Evolutionary conservation across 192 early-diverging fungal genomes (phyloP).

Genomic region (Coemansia sp.): DNA sequence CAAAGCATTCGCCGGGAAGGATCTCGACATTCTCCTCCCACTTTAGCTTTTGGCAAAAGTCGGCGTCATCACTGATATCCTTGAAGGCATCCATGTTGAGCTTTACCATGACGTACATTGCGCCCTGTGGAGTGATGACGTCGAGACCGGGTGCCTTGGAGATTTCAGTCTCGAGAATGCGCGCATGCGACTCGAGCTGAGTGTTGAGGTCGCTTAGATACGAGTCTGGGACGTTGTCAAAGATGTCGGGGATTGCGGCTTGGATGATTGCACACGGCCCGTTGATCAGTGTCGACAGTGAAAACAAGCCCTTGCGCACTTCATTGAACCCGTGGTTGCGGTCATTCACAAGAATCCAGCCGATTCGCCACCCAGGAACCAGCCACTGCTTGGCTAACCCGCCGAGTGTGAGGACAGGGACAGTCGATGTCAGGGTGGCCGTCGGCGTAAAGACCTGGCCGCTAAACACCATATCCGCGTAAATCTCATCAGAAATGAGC

Average conservation of each 20-base stretch:
- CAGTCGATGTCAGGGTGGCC: conserved; percentile 71
- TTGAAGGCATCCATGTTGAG: conserved; percentile 68
- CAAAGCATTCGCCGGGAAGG: conserved; percentile 83
- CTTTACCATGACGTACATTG: conserved; percentile 91
- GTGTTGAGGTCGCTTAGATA: conserved; percentile 70
- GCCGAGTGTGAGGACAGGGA: conserved; percentile 82
- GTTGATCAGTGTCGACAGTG: conserved; percentile 74
- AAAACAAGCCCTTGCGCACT: conserved; percentile 70
- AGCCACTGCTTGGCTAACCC: conserved; percentile 89
- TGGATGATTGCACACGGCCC: conserved; percentile 81
- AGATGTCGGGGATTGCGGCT: conserved; percentile 75
- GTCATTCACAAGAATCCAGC: conserved; percentile 87
- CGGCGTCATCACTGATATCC: conserved; percentile 73
- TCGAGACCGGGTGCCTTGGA: conserved; percentile 68
- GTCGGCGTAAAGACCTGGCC: conserved; percentile 62
- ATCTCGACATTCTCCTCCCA: conserved; percentile 83
- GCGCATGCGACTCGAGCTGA: conserved; percentile 71
- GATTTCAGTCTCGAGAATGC: conserved; percentile 61
- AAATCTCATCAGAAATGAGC: conserved; percentile 89
- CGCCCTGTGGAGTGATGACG: conserved; percentile 83
- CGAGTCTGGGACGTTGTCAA: conserved; percentile 64
- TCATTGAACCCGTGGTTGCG: conserved; percentile 48
- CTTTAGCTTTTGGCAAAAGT: conserved; percentile 78
- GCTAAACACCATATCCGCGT: conserved; percentile 84
- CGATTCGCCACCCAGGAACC: conserved; percentile 89